Base-by-base conservation (phyloP, 305 asterid species). In the Fraxinus ornus region DNA sequence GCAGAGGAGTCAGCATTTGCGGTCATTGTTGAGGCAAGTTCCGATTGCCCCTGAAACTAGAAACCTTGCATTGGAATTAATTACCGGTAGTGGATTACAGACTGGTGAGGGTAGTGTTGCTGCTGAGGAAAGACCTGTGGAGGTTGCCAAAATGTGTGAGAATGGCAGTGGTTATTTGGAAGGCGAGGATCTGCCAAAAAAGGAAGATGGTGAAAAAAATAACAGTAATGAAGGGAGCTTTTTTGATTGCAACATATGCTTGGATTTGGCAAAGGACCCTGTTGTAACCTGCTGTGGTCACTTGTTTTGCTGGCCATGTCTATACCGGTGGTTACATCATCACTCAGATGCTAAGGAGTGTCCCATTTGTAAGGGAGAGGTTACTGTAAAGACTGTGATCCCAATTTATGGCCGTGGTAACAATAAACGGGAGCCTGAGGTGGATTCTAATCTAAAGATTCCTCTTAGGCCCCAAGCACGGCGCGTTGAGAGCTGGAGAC, bases 291-390 rank as follows among this genome's bases (percentile, higher is more conserved):
- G 92, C 78, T 90, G 93, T 0, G 93, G 93, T 13, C 93, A 90
- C 85, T 84, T 90, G 76, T 90, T 88, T 77, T 90, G 93, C 82
- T 90, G 93, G 92, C 90, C 93, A 0, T 90, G 93, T 78, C 88
- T 90, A 10, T 90, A 89, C 85, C 85, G 86, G 5, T 90, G 93
- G 93, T 57, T 89, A 55, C 88, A 89, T 52, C 88, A 78, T 78
- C 92, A 90, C 81, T 90, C 93, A 0, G 91, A 88, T 12, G 91
- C 91, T 1, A 88, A 85, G 78, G 91, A 90, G 36, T 90, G 93
- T 37, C 93, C 93, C 0, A 91, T 90, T 79, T 90, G 93, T 83
- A 90, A 90, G 72, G 93, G 93, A 28, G 93, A 89, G 89, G 93
- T 90, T 6, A 88, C 88, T 3, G 33, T 49, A 17, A 90, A 88